These are phyloP conservation scores for Epichloe baconii DNA, from an alignment of 2,329 filamentous ascomycete species.

Conservation along the genomic window DNA sequence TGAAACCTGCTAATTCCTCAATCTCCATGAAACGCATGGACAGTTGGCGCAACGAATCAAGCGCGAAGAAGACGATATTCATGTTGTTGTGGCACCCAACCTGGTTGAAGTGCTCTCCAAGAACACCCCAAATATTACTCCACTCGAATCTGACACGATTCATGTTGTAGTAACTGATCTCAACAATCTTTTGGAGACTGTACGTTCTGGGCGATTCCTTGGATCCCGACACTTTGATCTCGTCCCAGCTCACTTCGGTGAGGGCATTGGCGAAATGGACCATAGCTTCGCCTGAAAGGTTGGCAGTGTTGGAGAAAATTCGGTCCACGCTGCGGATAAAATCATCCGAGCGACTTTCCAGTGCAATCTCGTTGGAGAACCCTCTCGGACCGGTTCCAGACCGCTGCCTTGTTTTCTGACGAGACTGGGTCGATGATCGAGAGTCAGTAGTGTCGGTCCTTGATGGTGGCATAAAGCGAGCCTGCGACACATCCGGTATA, in stretches of 20 bases:
- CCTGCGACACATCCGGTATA: slow-evolving; percentile 82
- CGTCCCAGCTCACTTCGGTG: slow-evolving; percentile 96
- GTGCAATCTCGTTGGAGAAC: slow-evolving; percentile 67
- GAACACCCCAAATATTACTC: slow-evolving; percentile 92
- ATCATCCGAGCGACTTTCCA: slow-evolving; percentile 84
- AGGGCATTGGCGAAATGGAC: slow-evolving; percentile 87
- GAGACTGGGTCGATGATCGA: slow-evolving; percentile 54
- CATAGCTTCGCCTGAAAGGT: slow-evolving; percentile 85
- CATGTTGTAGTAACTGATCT: slow-evolving; percentile 99
- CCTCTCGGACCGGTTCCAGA: slow-evolving; percentile 48
- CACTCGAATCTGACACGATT: slow-evolving; percentile 94
- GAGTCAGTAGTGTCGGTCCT: slow-evolving; percentile 41
- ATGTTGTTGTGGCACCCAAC: slow-evolving; percentile 96
- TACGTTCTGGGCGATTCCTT: slow-evolving; percentile 94
- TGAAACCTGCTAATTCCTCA: slow-evolving; percentile 94
- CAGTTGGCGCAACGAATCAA: slow-evolving; percentile 87
- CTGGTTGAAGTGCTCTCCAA: slow-evolving; percentile 97
- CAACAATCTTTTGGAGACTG: slow-evolving; percentile 93
- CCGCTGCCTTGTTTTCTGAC: slow-evolving; percentile 31
- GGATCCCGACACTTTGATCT: slow-evolving; percentile 92
- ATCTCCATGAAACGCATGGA: slow-evolving; percentile 99
- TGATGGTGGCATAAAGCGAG: slow-evolving; percentile 52
- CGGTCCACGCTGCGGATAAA: slow-evolving; percentile 86
- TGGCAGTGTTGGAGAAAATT: slow-evolving; percentile 93
- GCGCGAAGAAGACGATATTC: slow-evolving; percentile 90